Conservation (phyloP, 2,329 filamentous ascomycete species). For the Leptodontidium sp. region DNA sequence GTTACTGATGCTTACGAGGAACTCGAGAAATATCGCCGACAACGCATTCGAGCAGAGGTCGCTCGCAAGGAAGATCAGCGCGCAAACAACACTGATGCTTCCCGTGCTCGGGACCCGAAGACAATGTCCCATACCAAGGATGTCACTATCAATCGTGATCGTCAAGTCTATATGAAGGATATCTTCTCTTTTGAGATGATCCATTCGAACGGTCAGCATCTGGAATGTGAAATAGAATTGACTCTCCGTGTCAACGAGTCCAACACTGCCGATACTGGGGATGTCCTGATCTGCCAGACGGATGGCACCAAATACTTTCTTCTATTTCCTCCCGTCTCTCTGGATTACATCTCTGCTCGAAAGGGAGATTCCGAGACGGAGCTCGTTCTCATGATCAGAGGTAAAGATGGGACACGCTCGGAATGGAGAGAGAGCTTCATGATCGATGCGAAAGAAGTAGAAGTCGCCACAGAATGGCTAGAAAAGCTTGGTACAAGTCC, state of each 20-base stretch:
- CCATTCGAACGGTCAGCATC: constrained; percentile 88
- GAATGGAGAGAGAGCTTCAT: constrained; percentile 88
- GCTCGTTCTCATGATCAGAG: constrained; percentile 87
- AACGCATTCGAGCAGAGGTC: constrained; percentile 75
- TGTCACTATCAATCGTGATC: constrained; percentile 75
- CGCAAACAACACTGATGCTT: constrained; percentile 82
- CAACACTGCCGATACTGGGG: constrained; percentile 73
- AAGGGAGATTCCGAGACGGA: constrained; percentile 74
- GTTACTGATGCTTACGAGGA: constrained; percentile 58
- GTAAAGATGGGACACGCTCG: constrained; percentile 62
- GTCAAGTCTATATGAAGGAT: constrained; percentile 89
- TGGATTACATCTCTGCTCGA: constrained; percentile 78
- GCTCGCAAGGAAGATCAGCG: constrained; percentile 85
- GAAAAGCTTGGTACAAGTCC: constrained; percentile 78
- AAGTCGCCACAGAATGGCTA: constrained; percentile 83
- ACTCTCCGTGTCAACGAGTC: constrained; percentile 82
- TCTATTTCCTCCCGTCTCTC: constrained; percentile 87
- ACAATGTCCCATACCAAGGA: constrained; percentile 76
- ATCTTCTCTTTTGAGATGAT: constrained; percentile 84
- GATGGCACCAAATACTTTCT: constrained; percentile 80
- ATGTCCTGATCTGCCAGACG: constrained; percentile 93
- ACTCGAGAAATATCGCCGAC: constrained; percentile 80
- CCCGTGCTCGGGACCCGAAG: constrained; percentile 78
- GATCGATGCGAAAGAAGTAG: constrained; percentile 67
- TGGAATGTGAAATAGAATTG: constrained; percentile 89